Conservation (phyloP, 1,139 yeast genomes). For the Martiniozyma asiatica region DNA sequence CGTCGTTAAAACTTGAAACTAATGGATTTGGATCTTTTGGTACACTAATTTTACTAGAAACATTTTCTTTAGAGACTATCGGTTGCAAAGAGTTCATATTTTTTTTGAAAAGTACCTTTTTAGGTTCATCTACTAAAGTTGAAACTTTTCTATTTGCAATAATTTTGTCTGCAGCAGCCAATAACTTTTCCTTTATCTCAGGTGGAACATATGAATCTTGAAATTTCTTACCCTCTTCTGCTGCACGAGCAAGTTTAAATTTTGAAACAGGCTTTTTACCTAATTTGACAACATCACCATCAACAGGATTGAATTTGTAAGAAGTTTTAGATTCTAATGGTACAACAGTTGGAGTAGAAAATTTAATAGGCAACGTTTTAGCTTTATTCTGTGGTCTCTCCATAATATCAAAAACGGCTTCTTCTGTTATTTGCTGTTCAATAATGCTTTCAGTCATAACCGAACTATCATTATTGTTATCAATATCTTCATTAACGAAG, state of each 20-base stretch:
- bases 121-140: too few species aligned
- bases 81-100: slow-evolving; percentile 9
- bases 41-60: slow-evolving; percentile 5
- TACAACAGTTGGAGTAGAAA: too few species aligned
- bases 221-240: slow-evolving; percentile 10
- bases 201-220: slow-evolving; percentile 9
- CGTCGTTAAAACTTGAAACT: slow-evolving; percentile 9
- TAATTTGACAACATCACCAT: slow-evolving; percentile 3
- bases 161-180: neutral
- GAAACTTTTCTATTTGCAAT: neutral
- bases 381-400: too few species aligned
- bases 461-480: slow-evolving; percentile 5
- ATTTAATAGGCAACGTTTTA: too few species aligned
- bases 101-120: slow-evolving; percentile 2
- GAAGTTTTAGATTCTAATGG: too few species aligned
- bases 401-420: slow-evolving; percentile 2
- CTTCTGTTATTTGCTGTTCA: slow-evolving; percentile 5
- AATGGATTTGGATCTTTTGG: slow-evolving; percentile 15
- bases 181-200: slow-evolving; percentile 7
- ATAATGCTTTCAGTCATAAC: slow-evolving; percentile 18
- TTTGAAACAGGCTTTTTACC: slow-evolving; percentile 10
- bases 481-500: slow-evolving; percentile 1
- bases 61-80: too few species aligned
- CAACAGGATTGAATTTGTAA: too few species aligned
- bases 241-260: slow-evolving; percentile 10